Conservation (phyloP, 176 grass and related monocot genomes). For the Carex myosuroides region DNA sequence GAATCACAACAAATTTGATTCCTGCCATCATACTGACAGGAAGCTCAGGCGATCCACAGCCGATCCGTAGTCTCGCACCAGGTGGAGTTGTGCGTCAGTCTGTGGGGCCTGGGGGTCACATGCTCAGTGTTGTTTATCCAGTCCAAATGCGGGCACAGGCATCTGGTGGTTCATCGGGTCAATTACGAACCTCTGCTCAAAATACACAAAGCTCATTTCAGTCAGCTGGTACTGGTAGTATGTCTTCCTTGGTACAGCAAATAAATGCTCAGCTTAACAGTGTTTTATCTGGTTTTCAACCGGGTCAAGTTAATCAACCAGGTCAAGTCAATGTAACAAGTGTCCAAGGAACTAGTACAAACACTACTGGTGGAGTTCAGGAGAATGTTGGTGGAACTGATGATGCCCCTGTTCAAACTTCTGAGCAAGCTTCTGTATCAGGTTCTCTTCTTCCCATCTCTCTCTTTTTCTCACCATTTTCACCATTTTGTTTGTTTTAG, state of each 20-base stretch:
- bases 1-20: background rate
- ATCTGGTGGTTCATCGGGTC: constrained; percentile 24
- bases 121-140: constrained; percentile 67
- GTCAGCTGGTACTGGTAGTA: constrained; percentile 35
- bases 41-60: constrained; percentile 25
- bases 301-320: constrained; percentile 22
- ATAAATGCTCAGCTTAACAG: constrained; percentile 34
- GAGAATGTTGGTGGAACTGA: background rate
- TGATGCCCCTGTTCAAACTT: background rate
- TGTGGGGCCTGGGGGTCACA: constrained; percentile 41
- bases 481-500: background rate
- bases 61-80: constrained; percentile 52
- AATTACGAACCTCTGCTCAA: constrained; percentile 40
- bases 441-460: constrained; percentile 10
- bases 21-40: background rate
- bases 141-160: constrained; percentile 59
- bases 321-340: constrained; percentile 1
- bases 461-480: background rate
- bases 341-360: constrained; percentile 26
- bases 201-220: constrained; percentile 25
- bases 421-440: background rate
- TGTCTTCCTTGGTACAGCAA: constrained; percentile 54
- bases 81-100: constrained; percentile 46
- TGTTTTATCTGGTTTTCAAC: constrained; percentile 30
- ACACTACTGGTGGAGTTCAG: constrained; percentile 21